Conservation (phyloP, 345 rosid genomes). For the Syzygium oleosum region DNA sequence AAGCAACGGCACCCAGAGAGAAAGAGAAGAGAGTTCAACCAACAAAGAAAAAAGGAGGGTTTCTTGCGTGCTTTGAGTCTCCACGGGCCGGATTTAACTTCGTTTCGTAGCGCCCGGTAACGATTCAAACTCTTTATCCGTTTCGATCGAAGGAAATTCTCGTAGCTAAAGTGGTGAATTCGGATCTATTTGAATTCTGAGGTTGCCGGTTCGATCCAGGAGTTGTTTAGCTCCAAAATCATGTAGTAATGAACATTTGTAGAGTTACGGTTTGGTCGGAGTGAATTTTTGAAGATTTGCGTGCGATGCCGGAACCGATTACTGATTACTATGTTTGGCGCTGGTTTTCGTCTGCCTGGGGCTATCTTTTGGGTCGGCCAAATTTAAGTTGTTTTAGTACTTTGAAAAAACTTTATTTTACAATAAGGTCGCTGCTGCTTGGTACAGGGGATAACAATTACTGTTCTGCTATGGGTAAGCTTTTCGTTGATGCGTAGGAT, state of each 20-base stretch:
- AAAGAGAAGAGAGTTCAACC: no score
- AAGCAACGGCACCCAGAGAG: no score
- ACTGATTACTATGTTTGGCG: background rate
- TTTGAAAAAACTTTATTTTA: no score
- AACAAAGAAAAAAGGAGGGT: no score
- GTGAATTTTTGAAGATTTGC: background rate
- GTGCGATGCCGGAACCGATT: background rate
- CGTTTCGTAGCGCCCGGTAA: no score
- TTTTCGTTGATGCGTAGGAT: background rate
- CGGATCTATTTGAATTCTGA: background rate
- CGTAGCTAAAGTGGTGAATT: fast-evolving
- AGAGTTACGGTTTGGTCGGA: background rate
- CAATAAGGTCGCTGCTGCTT: background rate
- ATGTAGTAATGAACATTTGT: background rate
- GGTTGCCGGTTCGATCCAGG: background rate
- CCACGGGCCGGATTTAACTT: no score
- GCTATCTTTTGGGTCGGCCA: background rate
- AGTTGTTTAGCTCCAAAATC: background rate
- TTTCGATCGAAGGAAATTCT: background rate
- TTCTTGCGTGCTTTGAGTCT: no score
- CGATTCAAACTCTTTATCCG: no score
- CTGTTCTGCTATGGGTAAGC: background rate
- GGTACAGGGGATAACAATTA: background rate
- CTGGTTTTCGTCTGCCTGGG: background rate
- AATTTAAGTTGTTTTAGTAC: background rate